These are phyloP conservation scores for Magnaporthiopsis rhizophila DNA, from an alignment of 2,329 filamentous ascomycete species.

Conservation along the genomic window DNA sequence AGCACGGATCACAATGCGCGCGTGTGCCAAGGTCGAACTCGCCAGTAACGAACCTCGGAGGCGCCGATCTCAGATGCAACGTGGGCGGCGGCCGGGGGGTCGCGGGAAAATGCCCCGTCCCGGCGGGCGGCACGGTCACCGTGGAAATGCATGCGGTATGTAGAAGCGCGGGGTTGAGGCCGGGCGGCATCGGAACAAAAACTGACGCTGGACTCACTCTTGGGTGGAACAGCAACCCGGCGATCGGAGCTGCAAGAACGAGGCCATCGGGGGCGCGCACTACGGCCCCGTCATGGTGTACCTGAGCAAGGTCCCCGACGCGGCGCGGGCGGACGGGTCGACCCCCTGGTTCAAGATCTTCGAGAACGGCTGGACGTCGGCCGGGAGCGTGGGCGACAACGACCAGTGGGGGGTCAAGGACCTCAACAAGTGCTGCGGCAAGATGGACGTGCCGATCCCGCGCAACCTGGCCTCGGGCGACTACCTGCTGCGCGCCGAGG, in stretches of 20 bases:
- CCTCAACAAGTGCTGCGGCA: conserved; percentile 31
- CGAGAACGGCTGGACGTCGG: conserved; percentile 32
- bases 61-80: conserved; percentile 37
- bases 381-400: conserved; percentile 26
- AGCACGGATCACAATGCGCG: conserved; percentile 34
- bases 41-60: conserved; percentile 37
- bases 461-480: conserved; percentile 24
- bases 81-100: conserved; percentile 26
- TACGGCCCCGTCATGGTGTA: conserved; percentile 42
- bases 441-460: conserved; percentile 29
- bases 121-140: conserved; percentile 40
- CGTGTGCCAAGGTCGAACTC: conserved; percentile 42
- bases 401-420: conserved; percentile 39
- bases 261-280: conserved; percentile 45
- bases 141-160: conserved; percentile 48
- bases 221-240: conserved; percentile 24
- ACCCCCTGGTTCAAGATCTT: conserved; percentile 45
- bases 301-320: conserved; percentile 38
- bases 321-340: conserved; percentile 32
- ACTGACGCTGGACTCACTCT: not conserved
- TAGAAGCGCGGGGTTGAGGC: not conserved
- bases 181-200: too few species aligned
- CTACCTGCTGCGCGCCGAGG: conserved; percentile 40
- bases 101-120: conserved; percentile 35
- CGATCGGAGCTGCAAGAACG: conserved; percentile 33